Evolutionary conservation across 2,329 filamentous ascomycete genomes (phyloP).

Genomic region (Epichloe scottii): DNA sequence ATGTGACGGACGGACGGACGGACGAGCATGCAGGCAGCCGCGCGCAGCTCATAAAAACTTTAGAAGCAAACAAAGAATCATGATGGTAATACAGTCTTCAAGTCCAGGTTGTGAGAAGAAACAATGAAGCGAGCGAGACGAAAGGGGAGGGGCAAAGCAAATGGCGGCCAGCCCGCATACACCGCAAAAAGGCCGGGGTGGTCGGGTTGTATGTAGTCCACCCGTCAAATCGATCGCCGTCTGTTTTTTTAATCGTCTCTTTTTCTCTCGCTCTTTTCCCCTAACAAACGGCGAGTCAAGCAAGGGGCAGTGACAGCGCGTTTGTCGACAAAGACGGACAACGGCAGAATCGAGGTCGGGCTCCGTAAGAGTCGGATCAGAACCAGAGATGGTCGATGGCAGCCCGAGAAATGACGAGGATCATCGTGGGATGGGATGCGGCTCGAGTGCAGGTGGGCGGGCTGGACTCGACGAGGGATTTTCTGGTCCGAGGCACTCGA

Average conservation of each 20-base stretch:
- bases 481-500: neutral
- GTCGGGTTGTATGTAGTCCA: neutral
- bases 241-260: neutral
- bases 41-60: neutral
- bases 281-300: neutral
- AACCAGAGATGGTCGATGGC: neutral
- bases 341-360: neutral
- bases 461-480: neutral
- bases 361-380: neutral
- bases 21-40: neutral
- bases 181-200: neutral
- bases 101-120: neutral
- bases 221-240: neutral
- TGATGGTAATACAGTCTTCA: neutral
- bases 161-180: neutral
- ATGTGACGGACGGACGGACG: neutral
- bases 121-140: neutral
- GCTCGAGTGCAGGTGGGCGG: neutral
- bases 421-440: neutral
- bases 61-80: neutral
- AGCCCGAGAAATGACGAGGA: conserved; percentile 2
- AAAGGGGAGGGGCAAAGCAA: neutral
- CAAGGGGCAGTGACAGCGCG: neutral
- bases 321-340: neutral
- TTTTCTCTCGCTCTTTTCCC: neutral